phyloP scores from a whole-genome alignment of 2,329 filamentous ascomycete genomes.

The Stromatinia cepivora region DNA sequence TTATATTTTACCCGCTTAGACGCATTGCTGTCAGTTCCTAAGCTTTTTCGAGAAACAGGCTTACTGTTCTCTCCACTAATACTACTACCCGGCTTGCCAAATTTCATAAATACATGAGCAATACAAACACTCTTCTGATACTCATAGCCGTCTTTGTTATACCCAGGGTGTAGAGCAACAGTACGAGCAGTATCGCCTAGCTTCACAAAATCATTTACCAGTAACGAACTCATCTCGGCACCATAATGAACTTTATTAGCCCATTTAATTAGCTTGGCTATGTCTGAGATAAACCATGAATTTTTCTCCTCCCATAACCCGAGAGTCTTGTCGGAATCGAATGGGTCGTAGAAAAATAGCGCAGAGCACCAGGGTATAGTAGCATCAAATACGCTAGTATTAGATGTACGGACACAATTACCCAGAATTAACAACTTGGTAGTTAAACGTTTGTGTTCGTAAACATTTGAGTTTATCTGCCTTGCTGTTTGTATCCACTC shows the following conservation, averaged over 20 bases:
- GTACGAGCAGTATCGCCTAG: background rate
- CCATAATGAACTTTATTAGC: background rate
- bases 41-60: background rate
- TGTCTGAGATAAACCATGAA: constrained; percentile 2
- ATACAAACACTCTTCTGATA: constrained; percentile 1
- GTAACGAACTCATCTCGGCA: constrained; percentile 4
- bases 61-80: background rate
- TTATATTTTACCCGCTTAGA: constrained; percentile 8
- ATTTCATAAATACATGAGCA: constrained; percentile 1
- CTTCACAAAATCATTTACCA: background rate
- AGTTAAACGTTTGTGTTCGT: background rate
- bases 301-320: background rate
- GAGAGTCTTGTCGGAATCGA: background rate
- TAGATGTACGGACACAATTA: background rate
- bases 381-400: background rate
- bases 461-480: background rate
- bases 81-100: background rate
- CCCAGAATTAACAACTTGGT: background rate
- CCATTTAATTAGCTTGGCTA: background rate
- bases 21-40: background rate
- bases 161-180: background rate
- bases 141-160: background rate
- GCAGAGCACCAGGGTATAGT: background rate
- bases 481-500: background rate
- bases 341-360: background rate